Evolutionary conservation across 108 stramenopile species (phyloP).

Genomic region (Parietichytrium sp.): DNA sequence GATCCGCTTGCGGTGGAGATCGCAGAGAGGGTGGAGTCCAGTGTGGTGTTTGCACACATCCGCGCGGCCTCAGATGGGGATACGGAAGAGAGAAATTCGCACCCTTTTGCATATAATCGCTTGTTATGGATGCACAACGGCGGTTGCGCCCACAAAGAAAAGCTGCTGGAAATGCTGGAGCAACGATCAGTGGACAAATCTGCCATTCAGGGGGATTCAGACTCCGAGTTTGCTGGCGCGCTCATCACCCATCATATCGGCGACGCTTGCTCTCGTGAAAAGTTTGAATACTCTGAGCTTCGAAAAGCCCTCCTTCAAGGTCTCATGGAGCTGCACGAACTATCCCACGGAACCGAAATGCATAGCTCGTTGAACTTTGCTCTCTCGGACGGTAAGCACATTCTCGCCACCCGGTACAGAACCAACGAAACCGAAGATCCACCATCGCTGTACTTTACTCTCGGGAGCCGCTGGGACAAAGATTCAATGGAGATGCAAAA

Average conservation of each 20-base stretch:
- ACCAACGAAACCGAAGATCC: slow-evolving; percentile 23
- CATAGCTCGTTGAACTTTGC: slow-evolving; percentile 25
- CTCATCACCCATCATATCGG: background rate
- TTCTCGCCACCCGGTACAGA: slow-evolving; percentile 5
- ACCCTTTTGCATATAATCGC: background rate
- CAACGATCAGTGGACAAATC: background rate
- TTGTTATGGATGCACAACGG: slow-evolving; percentile 27
- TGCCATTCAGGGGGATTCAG: background rate
- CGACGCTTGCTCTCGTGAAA: background rate
- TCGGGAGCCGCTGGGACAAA: background rate
- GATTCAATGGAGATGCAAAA: background rate
- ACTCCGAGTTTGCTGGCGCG: background rate
- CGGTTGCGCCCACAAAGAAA: slow-evolving; percentile 1
- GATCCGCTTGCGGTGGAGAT: too few species aligned
- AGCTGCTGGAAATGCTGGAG: background rate
- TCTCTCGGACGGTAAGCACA: background rate
- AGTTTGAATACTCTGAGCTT: background rate
- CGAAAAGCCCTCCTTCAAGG: background rate
- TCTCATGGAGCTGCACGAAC: background rate
- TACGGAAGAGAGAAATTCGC: background rate
- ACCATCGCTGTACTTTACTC: background rate
- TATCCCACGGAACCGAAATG: background rate
- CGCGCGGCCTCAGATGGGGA: slow-evolving; percentile 19
- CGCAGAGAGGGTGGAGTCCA: too few species aligned
- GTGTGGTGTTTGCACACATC: background rate